Conservation (phyloP, 495 filamentous ascomycete species). For the Evansstolkia leycettana region DNA sequence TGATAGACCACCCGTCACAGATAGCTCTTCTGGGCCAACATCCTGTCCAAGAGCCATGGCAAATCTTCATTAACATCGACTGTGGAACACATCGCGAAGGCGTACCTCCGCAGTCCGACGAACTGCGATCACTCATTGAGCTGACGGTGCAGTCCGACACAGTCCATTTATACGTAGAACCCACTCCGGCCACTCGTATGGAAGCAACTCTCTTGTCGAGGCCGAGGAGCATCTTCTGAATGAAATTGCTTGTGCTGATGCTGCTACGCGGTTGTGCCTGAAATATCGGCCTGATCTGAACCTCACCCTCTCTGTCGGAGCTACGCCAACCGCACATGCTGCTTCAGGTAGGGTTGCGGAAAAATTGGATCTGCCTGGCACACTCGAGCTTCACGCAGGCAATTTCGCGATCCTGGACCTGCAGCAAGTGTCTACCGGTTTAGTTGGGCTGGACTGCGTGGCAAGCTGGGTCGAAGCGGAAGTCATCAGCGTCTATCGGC, state of each 20-base stretch:
- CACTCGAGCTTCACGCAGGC: conserved; percentile 1
- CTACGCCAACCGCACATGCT: conserved; percentile 1
- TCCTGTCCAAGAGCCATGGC: conserved; percentile 6
- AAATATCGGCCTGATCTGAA: background rate
- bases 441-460: conserved; percentile 4
- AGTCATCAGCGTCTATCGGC: conserved; percentile 14
- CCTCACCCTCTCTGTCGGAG: conserved; percentile 1
- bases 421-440: conserved; percentile 13
- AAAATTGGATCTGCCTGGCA: background rate
- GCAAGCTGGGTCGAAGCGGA: conserved; percentile 10
- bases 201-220: conserved; percentile 3
- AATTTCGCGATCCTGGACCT: conserved; percentile 15
- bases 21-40: conserved; percentile 1
- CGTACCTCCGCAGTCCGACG: conserved; percentile 5
- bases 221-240: background rate
- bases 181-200: conserved; percentile 17
- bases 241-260: background rate
- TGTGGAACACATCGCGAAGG: conserved; percentile 16
- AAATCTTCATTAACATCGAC: conserved; percentile 20
- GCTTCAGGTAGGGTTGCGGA: background rate
- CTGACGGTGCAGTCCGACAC: conserved; percentile 4
- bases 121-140: conserved; percentile 8
- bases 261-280: background rate
- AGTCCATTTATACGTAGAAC: conserved; percentile 10
- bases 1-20: conserved; percentile 5